Conservation (phyloP, 2,329 filamentous ascomycete genomes). For the Botrytis fragariae region DNA sequence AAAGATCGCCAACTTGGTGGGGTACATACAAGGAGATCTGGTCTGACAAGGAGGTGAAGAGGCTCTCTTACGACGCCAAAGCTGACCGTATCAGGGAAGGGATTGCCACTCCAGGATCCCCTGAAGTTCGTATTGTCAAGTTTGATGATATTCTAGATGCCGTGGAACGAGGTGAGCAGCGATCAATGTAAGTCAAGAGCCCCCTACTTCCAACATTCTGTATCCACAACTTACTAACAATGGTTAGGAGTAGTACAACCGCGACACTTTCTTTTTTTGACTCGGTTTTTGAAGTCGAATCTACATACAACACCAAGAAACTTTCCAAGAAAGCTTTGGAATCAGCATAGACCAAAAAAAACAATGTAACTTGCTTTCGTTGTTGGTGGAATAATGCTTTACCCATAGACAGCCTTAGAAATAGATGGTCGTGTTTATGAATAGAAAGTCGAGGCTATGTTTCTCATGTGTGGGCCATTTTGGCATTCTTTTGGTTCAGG, state of each 20-base stretch:
- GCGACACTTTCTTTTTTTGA: conserved; percentile 6
- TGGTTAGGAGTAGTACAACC: not conserved
- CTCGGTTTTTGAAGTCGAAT: conserved; percentile 1
- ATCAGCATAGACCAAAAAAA: not conserved
- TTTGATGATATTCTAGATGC: conserved; percentile 1
- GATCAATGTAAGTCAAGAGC: not conserved
- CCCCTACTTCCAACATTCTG: not conserved
- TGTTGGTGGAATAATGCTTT: not conserved
- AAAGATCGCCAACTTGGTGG: conserved; percentile 14
- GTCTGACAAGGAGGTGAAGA: conserved; percentile 10
- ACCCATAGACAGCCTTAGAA: not conserved
- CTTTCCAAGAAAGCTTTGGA: not conserved
- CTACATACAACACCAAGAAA: conserved; percentile 17
- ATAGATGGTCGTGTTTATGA: not conserved
- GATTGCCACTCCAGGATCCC: not conserved
- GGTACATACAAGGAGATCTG: conserved; percentile 17
- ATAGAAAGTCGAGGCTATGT: not conserved
- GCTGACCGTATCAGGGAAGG: not conserved
- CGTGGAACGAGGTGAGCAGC: not conserved
- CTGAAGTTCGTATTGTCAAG: conserved; percentile 15
- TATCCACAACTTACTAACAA: not conserved
- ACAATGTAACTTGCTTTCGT: not conserved
- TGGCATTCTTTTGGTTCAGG: not conserved
- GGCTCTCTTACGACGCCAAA: not conserved
- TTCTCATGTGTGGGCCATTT: not conserved